These are phyloP conservation scores for Oleoguttula mirabilis DNA, from an alignment of 495 filamentous ascomycete species.

Conservation along the genomic window DNA sequence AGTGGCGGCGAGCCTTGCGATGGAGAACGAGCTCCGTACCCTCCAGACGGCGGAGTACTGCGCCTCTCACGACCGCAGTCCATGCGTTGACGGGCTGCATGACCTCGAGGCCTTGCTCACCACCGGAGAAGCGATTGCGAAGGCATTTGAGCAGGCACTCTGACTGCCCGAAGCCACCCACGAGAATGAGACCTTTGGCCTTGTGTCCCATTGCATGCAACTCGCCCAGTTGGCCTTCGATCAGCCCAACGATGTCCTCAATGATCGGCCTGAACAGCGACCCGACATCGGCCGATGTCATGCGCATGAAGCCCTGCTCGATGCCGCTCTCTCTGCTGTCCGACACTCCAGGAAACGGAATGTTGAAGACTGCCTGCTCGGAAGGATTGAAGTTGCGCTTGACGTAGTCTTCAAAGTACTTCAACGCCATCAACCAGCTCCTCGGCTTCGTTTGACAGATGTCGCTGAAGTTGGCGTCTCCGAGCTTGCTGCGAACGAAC, in stretches of 20 bases:
- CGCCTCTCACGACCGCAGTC: slow-evolving; percentile 26
- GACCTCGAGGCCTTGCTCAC: slow-evolving; percentile 25
- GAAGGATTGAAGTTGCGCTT: slow-evolving; percentile 34
- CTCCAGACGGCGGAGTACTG: slow-evolving; percentile 26
- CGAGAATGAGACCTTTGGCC: slow-evolving; percentile 26
- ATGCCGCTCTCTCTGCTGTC: slow-evolving; percentile 23
- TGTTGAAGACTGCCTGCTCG: slow-evolving; percentile 24
- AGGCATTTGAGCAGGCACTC: slow-evolving; percentile 26
- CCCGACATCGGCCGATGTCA: slow-evolving; percentile 28
- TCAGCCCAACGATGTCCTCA: slow-evolving; percentile 28
- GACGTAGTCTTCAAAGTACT: slow-evolving; percentile 37
- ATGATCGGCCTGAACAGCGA: slow-evolving; percentile 32
- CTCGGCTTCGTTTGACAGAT: not conserved
- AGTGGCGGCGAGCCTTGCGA: slow-evolving; percentile 30
- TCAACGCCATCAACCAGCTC: slow-evolving; percentile 4
- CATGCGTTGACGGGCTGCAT: slow-evolving; percentile 35
- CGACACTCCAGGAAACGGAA: slow-evolving; percentile 22
- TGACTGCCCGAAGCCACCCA: slow-evolving; percentile 35
- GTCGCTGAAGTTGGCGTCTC: not conserved
- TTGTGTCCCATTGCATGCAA: not conserved
- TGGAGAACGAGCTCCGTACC: slow-evolving; percentile 21
- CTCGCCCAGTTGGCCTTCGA: slow-evolving; percentile 28
- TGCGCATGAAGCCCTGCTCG: slow-evolving; percentile 15
- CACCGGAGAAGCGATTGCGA: slow-evolving; percentile 24
- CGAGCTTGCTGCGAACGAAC: slow-evolving; percentile 2